Conservation (phyloP, 202 grass and related monocot genomes). For the Eragrostis tef region DNA sequence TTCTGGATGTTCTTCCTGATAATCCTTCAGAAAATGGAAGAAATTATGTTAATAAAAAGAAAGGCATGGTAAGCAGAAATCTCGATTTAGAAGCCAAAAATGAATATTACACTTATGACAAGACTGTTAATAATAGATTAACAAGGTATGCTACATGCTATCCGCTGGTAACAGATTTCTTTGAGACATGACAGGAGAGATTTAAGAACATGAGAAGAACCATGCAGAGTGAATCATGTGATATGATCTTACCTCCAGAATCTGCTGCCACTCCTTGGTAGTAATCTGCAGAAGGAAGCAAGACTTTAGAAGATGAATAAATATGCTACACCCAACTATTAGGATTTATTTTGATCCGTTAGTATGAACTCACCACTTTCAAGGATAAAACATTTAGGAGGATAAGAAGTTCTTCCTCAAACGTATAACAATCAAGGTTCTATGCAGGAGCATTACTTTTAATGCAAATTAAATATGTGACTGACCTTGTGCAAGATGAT, state of each 20-base stretch:
- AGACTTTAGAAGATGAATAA: background rate
- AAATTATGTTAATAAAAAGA: constrained; percentile 8
- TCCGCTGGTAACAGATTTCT: constrained; percentile 24
- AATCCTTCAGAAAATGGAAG: constrained; percentile 63
- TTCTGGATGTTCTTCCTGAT: constrained; percentile 79
- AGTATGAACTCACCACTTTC: constrained; percentile 24
- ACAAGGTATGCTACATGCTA: constrained; percentile 1
- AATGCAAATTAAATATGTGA: background rate
- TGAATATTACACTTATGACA: constrained; percentile 6
- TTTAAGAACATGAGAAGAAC: background rate
- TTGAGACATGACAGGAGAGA: background rate
- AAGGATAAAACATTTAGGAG: constrained; percentile 13
- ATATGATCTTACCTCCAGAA: constrained; percentile 58
- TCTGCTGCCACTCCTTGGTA: constrained; percentile 61
- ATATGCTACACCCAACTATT: background rate
- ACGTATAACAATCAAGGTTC: constrained; percentile 1
- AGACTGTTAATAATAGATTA: background rate
- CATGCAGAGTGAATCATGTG: constrained; percentile 20
- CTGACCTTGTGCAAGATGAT: constrained; percentile 84
- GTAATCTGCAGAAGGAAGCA: constrained; percentile 46
- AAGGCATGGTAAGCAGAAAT: constrained; percentile 4
- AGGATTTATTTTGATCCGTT: constrained; percentile 6
- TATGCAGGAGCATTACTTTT: background rate
- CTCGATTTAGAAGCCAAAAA: constrained; percentile 1
- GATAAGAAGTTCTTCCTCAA: background rate